Evolutionary conservation across 805 yeast genomes (phyloP).

Genomic region (Brettanomyces nanus): DNA sequence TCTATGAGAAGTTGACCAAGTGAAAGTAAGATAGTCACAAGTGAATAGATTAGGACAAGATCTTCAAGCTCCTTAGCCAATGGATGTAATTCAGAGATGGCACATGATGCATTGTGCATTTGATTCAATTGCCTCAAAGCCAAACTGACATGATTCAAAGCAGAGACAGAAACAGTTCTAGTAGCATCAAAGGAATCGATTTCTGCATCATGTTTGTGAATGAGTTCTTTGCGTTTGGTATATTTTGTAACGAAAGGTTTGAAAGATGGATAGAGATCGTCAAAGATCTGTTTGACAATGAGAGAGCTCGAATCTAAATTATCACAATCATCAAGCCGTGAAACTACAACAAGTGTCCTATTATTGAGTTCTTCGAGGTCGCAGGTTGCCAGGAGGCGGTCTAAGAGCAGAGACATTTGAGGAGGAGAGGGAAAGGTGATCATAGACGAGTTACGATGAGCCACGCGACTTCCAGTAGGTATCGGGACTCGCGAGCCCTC

Average conservation of each 20-base stretch:
- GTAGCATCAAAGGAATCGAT: slow-evolving; percentile 1
- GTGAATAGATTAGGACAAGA: slow-evolving; percentile 15
- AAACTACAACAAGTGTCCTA: not conserved
- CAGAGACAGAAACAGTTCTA: slow-evolving; percentile 3
- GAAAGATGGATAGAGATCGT: not conserved
- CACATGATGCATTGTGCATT: too few relatives aligned
- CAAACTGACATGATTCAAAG: slow-evolving; percentile 6
- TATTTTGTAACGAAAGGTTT: not conserved
- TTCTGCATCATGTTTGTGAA: slow-evolving; percentile 1
- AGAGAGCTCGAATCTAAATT: too few relatives aligned
- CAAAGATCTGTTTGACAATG: not conserved
- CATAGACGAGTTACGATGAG: too few relatives aligned
- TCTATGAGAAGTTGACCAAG: slow-evolving; percentile 25
- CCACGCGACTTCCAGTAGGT: too few relatives aligned
- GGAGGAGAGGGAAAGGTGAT: too few relatives aligned
- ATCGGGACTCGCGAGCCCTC: too few relatives aligned
- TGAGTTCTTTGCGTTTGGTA: not conserved
- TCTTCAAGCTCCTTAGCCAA: slow-evolving; percentile 15
- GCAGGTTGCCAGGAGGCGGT: not conserved
- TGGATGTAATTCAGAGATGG: slow-evolving; percentile 4
- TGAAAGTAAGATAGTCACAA: slow-evolving; percentile 11
- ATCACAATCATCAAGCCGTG: too few relatives aligned
- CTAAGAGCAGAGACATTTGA: not conserved
- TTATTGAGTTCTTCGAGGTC: not conserved
- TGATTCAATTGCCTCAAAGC: slow-evolving; percentile 4